Evolutionary conservation across 140 eudicot genomes (phyloP).

Genomic region (Oenanthe javanica): DNA sequence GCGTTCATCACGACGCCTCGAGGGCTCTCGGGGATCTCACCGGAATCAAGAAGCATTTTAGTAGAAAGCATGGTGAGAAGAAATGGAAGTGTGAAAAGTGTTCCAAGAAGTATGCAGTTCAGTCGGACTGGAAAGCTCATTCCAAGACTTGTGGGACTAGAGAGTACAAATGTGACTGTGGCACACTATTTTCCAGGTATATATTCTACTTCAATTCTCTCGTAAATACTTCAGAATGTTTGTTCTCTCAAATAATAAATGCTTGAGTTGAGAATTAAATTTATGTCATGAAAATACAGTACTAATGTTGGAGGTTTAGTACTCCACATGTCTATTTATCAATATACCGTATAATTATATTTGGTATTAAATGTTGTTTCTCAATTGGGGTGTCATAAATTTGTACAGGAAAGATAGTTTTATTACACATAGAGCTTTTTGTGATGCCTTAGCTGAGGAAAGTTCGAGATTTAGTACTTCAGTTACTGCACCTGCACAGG

Average conservation of each 20-base stretch:
- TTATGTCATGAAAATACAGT: background rate
- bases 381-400: slow-evolving; percentile 12
- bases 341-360: no score
- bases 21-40: slow-evolving; percentile 95
- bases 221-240: slow-evolving; percentile 24
- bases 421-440: slow-evolving; percentile 92
- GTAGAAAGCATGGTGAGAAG: slow-evolving; percentile 97
- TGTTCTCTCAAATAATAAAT: slow-evolving; percentile 25
- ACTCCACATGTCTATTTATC: background rate
- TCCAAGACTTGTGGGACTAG: slow-evolving; percentile 97
- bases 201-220: background rate
- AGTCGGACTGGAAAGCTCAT: slow-evolving; percentile 99
- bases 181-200: slow-evolving; percentile 70
- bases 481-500: background rate
- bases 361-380: slow-evolving; percentile 1
- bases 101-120: slow-evolving; percentile 97
- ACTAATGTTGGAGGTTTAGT: background rate
- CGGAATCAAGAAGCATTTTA: slow-evolving; percentile 92
- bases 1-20: slow-evolving; percentile 89
- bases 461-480: slow-evolving; percentile 47
- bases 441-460: slow-evolving; percentile 93
- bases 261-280: slow-evolving; percentile 1
- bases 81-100: slow-evolving; percentile 98
- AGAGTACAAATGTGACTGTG: slow-evolving; percentile 99
- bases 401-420: slow-evolving; percentile 85